Evolutionary conservation across 139 green algal species (phyloP), one percentile per base, ranked within the genome.

Genomic region (Ostreobium quekettii): DNA sequence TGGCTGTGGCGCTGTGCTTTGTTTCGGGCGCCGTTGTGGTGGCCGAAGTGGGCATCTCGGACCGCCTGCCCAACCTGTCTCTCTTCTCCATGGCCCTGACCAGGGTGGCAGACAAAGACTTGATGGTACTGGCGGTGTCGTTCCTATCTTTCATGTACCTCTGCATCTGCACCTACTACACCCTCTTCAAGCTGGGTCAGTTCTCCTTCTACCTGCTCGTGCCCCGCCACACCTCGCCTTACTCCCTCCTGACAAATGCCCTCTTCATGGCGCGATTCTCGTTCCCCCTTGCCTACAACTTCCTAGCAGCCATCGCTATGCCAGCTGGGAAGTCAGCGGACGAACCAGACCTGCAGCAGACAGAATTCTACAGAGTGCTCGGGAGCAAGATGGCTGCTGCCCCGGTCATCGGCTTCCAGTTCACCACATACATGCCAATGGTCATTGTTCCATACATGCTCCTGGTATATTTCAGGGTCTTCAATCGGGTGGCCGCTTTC

Each of bases 141-240:
- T 79, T 87, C 33, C 32, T 77, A 2, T 72, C 64, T 49, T 60
- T 87, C 26, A 62, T 67, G 48, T 85, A 85, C 71, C 72, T 66
- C 28, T 70, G 62, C 60, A 47, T 64, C 33, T 76, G 67, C 46
- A 63, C 70, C 32, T 80, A 84, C 48, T 85, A 77, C 53, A 72
- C 76, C 28, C 36, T 87, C 33, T 69, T 64, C 69, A 76, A 67
- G 49, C 60, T 87, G 37, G 79, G 79, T 4, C 66, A 66, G 4
- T 83, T 83, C 69, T 71, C 64, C 35, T 85, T 86, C 61, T 88
- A 86, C 60, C 53, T 81, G 35, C 67, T 88, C 42, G 77, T 88
- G 1, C 82, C 82, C 2, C 46, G 73, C 47, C 82, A 88, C 70
- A 88, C 82, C 0, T 47, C 72, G 33, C 36, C 77, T 26, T 83